Evolutionary conservation across 2,329 filamentous ascomycete genomes (phyloP).

Genomic region (Annulohypoxylon truncatum): DNA sequence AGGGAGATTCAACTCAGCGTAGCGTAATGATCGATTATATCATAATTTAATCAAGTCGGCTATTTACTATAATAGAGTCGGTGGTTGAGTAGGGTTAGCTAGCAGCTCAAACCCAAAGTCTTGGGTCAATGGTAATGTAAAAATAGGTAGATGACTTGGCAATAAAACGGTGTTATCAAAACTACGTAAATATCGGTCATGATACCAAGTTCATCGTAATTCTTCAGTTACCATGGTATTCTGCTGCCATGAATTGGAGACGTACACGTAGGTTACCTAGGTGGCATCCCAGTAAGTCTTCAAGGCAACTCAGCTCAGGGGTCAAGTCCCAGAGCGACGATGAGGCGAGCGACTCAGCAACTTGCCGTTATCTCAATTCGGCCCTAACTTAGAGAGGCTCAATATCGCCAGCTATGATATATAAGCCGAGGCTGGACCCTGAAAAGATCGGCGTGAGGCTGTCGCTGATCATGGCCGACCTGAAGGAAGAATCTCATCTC

Average conservation of each 20-base stretch:
- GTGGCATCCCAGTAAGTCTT: background rate
- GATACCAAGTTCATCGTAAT: background rate
- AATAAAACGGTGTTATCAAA: constrained; percentile 3
- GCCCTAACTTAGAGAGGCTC: background rate
- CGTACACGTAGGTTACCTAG: too few species aligned
- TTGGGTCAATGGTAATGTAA: constrained; percentile 7
- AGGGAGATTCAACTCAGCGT: background rate
- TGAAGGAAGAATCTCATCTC: constrained; percentile 17
- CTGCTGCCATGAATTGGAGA: background rate
- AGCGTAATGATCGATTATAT: constrained; percentile 4
- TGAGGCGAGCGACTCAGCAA: background rate
- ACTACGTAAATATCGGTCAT: background rate
- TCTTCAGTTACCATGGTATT: background rate
- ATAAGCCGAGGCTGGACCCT: background rate
- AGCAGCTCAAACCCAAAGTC: constrained; percentile 4
- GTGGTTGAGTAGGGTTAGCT: background rate
- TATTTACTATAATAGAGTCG: background rate
- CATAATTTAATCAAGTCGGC: background rate
- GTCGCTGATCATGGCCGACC: constrained; percentile 24
- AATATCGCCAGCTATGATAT: background rate
- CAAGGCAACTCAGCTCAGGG: background rate
- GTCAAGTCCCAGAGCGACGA: background rate
- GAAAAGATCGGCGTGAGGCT: constrained; percentile 24
- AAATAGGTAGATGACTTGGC: background rate
- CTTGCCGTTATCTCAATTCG: constrained; percentile 7